A percentile compares a stretch with the other conserved stretches of the same genome.
Evolutionary conservation across 768 basidiomycete genomes (phyloP).

Genomic region (Chalciporus piperatus): DNA sequence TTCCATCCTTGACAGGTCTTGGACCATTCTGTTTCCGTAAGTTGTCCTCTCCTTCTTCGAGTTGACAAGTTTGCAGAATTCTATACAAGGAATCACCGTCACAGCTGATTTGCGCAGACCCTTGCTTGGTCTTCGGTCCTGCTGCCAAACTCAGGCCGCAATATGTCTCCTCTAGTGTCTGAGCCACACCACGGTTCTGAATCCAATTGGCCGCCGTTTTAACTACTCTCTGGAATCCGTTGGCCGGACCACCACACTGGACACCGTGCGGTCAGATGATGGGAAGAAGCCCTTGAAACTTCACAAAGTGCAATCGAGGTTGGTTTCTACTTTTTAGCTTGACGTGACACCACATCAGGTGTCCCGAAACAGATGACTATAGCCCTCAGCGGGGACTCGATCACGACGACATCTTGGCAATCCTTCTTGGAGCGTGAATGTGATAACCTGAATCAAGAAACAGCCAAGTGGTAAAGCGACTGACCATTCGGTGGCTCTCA

Average conservation of each 20-base stretch:
- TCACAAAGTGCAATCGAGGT: constrained; percentile 87
- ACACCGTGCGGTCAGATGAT: constrained; percentile 59
- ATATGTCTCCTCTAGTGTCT: constrained; percentile 70
- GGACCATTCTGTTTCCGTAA: constrained; percentile 47
- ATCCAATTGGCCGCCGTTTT: constrained; percentile 78
- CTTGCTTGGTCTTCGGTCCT: constrained; percentile 75
- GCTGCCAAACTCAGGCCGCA: constrained; percentile 69
- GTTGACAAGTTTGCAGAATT: constrained; percentile 13
- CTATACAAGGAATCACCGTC: constrained; percentile 7
- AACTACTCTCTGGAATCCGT: constrained; percentile 81
- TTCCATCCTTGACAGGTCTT: too few relatives aligned
- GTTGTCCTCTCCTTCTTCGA: constrained; percentile 28
- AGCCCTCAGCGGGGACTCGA: too few relatives aligned
- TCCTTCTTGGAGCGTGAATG: too few relatives aligned
- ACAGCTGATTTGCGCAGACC: constrained; percentile 38
- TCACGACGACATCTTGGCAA: too few relatives aligned
- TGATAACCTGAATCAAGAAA: too few relatives aligned
- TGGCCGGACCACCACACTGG: constrained; percentile 64
- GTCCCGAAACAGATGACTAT: constrained; percentile 41
- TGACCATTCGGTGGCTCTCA: too few relatives aligned
- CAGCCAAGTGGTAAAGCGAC: too few relatives aligned
- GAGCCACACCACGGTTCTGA: too few relatives aligned
- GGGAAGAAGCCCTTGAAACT: constrained; percentile 56
- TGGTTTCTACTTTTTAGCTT: constrained; percentile 23
- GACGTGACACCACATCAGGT: not conserved